A percentile compares a stretch with the other conserved stretches of the same genome.
Evolutionary conservation across 2,329 filamentous ascomycete genomes (phyloP).

Genomic region (Plenodomus biglobosus): DNA sequence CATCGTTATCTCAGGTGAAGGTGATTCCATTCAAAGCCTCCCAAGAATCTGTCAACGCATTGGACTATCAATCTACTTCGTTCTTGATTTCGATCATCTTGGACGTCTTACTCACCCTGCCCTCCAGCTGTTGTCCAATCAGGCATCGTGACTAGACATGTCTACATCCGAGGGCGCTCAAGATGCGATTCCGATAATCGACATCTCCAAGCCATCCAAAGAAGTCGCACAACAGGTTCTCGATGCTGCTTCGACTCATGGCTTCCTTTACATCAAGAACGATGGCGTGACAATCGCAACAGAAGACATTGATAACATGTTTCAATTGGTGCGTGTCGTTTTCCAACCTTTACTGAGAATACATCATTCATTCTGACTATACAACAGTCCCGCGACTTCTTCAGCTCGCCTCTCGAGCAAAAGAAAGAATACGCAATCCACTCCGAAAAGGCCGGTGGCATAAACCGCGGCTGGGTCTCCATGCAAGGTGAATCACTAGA

Average conservation of each 20-base stretch:
- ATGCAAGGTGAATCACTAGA: constrained; percentile 90
- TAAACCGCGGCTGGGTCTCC: constrained; percentile 86
- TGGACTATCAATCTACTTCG: no score
- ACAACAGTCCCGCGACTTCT: constrained; percentile 71
- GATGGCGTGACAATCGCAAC: constrained; percentile 68
- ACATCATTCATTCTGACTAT: constrained; percentile 9
- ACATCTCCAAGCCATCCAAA: constrained; percentile 65
- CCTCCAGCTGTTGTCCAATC: no score
- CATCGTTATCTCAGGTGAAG: no score
- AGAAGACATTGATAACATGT: constrained; percentile 68
- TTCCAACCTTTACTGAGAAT: no score
- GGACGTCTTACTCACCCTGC: no score
- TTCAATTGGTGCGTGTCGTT: constrained; percentile 77
- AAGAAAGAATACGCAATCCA: constrained; percentile 76
- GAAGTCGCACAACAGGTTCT: constrained; percentile 70
- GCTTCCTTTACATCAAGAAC: constrained; percentile 88
- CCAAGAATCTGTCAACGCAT: no score
- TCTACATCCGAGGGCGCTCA: constrained; percentile 7
- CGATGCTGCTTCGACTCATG: constrained; percentile 76
- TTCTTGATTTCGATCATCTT: no score
- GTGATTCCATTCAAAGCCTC: no score
- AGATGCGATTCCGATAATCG: constrained; percentile 72
- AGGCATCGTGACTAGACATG: constrained; percentile 10
- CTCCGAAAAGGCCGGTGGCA: constrained; percentile 53
- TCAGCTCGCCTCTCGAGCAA: constrained; percentile 67